phyloP scores from a whole-genome alignment of 352 stramenopile genomes.

The Globisporangium lucens region DNA sequence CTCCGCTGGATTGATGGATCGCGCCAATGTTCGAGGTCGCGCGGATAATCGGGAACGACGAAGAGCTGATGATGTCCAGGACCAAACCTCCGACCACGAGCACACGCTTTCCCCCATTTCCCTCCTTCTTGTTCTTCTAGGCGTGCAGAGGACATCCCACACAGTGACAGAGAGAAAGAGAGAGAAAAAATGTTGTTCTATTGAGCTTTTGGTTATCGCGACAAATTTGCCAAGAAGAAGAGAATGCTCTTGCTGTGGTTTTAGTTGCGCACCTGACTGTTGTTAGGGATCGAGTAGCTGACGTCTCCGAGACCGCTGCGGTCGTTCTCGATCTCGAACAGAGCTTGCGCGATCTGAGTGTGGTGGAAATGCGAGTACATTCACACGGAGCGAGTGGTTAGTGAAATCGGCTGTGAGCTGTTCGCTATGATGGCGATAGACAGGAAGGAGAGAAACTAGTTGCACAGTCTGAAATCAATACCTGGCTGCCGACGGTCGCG shows the following conservation, averaged over 20 bases:
- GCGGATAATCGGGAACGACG: constrained; percentile 57
- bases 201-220: background rate
- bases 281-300: constrained; percentile 40
- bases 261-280: constrained; percentile 44
- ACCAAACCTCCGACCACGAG: constrained; percentile 87
- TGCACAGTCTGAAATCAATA: no score
- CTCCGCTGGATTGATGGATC: constrained; percentile 80
- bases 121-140: background rate
- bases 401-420: no score
- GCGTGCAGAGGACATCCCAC: background rate
- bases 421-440: no score
- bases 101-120: constrained; percentile 32
- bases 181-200: background rate
- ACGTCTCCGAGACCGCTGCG: constrained; percentile 11
- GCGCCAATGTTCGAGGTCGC: constrained; percentile 88
- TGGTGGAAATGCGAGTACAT: no score
- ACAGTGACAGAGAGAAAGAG: background rate
- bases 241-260: background rate
- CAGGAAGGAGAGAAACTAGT: no score
- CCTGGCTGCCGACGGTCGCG: constrained; percentile 90
- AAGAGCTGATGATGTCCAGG: constrained; percentile 84
- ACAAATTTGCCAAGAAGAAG: background rate
- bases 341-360: constrained; percentile 51
- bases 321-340: constrained; percentile 61
- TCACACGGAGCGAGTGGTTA: no score